These are phyloP conservation scores for Paecilomyces sp. DNA, from an alignment of 2,329 filamentous ascomycete species.

Conservation along the genomic window DNA sequence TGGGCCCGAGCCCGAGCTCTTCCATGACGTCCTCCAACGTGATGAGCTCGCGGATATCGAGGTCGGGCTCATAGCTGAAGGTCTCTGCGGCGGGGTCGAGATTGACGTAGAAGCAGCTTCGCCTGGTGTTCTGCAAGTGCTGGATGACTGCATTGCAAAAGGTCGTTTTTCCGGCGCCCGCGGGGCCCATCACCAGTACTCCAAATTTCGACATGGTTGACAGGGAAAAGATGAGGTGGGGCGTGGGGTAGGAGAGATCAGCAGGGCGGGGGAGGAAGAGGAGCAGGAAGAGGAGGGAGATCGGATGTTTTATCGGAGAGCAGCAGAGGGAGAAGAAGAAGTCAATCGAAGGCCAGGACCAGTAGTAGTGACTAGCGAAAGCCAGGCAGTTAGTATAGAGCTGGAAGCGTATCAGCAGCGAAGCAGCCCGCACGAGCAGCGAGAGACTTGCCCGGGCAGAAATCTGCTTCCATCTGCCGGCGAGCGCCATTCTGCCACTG, in stretches of 20 bases:
- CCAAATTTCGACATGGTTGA: slow-evolving; percentile 81
- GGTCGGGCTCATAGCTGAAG: slow-evolving; percentile 84
- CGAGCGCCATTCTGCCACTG: slow-evolving; percentile 11
- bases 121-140: slow-evolving; percentile 79
- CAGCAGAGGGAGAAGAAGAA: not conserved
- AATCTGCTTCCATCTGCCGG: not conserved
- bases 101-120: slow-evolving; percentile 97
- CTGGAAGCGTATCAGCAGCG: slow-evolving; percentile 6
- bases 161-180: slow-evolving; percentile 93
- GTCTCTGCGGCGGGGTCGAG: slow-evolving; percentile 92
- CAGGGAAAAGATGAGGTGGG: not conserved
- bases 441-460: not conserved
- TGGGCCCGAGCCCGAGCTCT: slow-evolving; percentile 81
- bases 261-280: not conserved
- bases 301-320: not conserved
- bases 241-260: slow-evolving; percentile 1
- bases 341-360: not conserved
- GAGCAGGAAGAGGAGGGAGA: not conserved
- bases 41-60: slow-evolving; percentile 94
- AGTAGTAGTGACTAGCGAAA: not conserved
- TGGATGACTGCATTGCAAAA: slow-evolving; percentile 93
- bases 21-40: slow-evolving; percentile 95
- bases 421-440: not conserved
- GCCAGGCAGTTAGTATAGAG: not conserved
- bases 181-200: slow-evolving; percentile 90